Base-by-base conservation (phyloP, 2,329 filamentous ascomycete species). In the Fusarium stilboides region DNA sequence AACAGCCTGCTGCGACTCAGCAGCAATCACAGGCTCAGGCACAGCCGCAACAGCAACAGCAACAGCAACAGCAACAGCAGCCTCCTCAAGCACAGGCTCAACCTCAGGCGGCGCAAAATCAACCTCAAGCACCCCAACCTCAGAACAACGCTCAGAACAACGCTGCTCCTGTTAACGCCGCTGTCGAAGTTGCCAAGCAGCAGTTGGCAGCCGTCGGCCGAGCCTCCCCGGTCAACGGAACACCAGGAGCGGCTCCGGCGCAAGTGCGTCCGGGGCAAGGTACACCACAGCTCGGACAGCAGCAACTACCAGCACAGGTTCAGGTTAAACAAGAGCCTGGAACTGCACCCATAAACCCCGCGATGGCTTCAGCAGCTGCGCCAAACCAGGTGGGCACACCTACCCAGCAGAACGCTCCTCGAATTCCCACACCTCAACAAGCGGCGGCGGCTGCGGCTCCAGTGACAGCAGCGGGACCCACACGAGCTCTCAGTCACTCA, bases 341-440 rank as follows among this genome's bases (percentile, higher is more conserved):
- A 52, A 82, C 82, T 6, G 78, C 81, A 3, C 84, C 86, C 10
- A 80, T 86, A 45, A 88, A 87, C 65, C 84, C 85, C 0, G 79
- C 81, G 5, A 76, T 86, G 50, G 73, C 76, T 34, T 68, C 72
- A 37, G 79, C 82, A 6, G 75, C 79, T 14, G 77, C 80, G 68
- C 81, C 54, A 78, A 82, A 40, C 71, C 84, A 62, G 50, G 65
- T 59, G 34, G 82, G 83, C 57, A 85, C 85, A 9, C 85, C 85
- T 22, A 86, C 84, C 1, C 85, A 86, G 57, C 85, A 86, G 56
- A 78, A 78, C 19, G 80, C 82, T 6, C 80, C 80, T 10, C 83
- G 86, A 50, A 78, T 85, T 8, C 83, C 83, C 58, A 87, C 86
- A 12, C 83, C 86, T 3, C 86, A 88, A 57, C 86, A 88, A 59